Evolutionary conservation across 768 basidiomycete genomes (phyloP), one percentile per base, ranked within the genome.

Genomic region (Postia placenta): DNA sequence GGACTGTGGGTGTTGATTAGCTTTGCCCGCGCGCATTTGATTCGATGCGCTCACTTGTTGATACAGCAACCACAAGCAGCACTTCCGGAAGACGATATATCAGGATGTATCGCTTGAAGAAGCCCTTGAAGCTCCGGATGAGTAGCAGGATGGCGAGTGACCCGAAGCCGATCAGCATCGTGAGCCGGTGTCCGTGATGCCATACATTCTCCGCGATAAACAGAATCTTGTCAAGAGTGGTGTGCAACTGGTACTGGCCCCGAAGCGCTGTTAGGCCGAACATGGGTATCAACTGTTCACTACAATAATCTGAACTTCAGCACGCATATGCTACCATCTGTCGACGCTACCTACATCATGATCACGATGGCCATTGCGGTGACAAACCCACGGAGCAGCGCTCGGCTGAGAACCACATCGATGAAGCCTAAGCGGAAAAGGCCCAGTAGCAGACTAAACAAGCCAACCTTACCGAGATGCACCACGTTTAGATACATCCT

Each of bases 51-150:
- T 58, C 62, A 95, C 92, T 56, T 2, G 92, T 98, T 0, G 91
- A 87, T 2, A 79, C 65, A 2, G 91, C 78, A 2, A 97, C 94
- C 20, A 92, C 83, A 5, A 97, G 62, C 27, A 99, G 73, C 12
- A 99, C 92, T 65, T 98, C 94, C 0, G 94, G 95, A 6, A 98
- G 58, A 14, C 84, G 85, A 56, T 85, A 83, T 40, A 95, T 80
- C 72, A 71, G 83, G 78, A 76, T 81, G 42, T 74, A 79, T 49
- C 70, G 76, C 57, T 73, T 76, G 67, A 81, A 85, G 1, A 62
- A 65, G 23, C 69, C 68, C 59, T 87, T 87, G 59, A 83, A 60
- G 41, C 71, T 60, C 37, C 88, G 72, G 3, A 86, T 62, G 5
- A 74, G 58, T 27, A 98, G 71, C 26, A 99, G 74, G 15, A 79